Conservation (phyloP, 768 basidiomycete genomes). For the Tulasnella sp. region DNA sequence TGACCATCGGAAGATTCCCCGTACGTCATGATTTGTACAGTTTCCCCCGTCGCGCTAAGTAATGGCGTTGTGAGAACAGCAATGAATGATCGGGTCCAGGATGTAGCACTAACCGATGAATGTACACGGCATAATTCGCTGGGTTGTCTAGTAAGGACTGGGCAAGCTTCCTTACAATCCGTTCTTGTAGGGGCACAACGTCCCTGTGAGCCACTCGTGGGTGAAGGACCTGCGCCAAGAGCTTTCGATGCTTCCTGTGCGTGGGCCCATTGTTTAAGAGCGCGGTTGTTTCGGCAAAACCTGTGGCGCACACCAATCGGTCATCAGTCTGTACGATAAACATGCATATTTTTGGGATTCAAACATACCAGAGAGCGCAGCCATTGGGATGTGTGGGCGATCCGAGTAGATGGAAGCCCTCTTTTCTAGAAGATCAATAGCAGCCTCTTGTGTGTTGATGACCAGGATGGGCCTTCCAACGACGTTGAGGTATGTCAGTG, state of each 20-base stretch:
- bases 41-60: neutral
- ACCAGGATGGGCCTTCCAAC: neutral
- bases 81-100: too few relatives aligned
- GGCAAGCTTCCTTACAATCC: neutral
- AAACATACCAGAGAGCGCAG: neutral
- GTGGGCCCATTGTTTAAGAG: neutral
- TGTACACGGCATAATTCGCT: neutral
- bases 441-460: slow-evolving; percentile 25
- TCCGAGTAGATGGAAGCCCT: slow-evolving; percentile 27
- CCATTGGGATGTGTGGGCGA: slow-evolving; percentile 20
- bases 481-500: slow-evolving; percentile 9
- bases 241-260: neutral
- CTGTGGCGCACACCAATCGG: neutral
- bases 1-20: neutral
- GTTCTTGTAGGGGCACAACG: neutral
- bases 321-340: neutral
- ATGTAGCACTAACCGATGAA: neutral
- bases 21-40: neutral
- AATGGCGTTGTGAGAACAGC: neutral
- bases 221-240: neutral
- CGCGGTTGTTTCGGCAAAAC: neutral
- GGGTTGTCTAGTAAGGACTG: neutral
- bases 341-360: neutral
- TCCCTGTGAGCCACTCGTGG: neutral
- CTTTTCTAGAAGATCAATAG: slow-evolving; percentile 25